Conservation (phyloP, 164 flowering plant species). For the Kalanchoe fedtschenkoi region DNA sequence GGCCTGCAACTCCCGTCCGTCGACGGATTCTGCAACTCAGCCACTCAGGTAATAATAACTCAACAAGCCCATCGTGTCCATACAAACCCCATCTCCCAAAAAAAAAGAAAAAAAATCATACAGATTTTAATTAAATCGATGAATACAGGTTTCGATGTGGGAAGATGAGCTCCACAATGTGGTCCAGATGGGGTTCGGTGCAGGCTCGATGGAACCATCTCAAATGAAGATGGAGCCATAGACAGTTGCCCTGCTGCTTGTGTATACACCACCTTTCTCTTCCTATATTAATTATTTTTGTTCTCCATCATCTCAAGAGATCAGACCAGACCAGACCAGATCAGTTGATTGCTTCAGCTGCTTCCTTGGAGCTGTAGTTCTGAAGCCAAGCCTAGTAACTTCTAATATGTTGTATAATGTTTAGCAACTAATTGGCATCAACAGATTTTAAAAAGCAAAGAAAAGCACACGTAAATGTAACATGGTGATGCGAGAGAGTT, state of each 20-base stretch:
- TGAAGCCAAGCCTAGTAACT: not conserved
- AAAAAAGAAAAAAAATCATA: not conserved
- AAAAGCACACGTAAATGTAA: slow-evolving; percentile 29
- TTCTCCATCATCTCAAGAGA: not conserved
- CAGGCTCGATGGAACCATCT: slow-evolving; percentile 44
- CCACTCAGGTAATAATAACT: slow-evolving; percentile 40
- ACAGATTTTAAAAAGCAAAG: slow-evolving; percentile 6
- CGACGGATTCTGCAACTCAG: slow-evolving; percentile 34
- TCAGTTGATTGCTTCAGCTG: not conserved
- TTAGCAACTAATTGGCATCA: not conserved
- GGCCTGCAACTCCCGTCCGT: slow-evolving; percentile 34
- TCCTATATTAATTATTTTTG: slow-evolving; percentile 9
- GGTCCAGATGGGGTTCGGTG: slow-evolving; percentile 79
- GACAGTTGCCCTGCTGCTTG: slow-evolving; percentile 6
- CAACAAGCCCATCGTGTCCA: not conserved
- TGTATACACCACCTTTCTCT: slow-evolving; percentile 8
- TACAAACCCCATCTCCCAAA: not conserved
- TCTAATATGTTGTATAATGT: not conserved
- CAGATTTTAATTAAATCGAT: no score
- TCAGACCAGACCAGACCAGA: not conserved
- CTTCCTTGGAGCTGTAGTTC: not conserved
- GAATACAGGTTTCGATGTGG: slow-evolving; percentile 32
- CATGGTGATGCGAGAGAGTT: slow-evolving; percentile 6
- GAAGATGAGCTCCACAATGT: slow-evolving; percentile 81
- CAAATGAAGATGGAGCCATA: slow-evolving; percentile 57